phyloP scores from a whole-genome alignment of 2,329 filamentous ascomycete species.

The Stagonosporopsis rhizophila region DNA sequence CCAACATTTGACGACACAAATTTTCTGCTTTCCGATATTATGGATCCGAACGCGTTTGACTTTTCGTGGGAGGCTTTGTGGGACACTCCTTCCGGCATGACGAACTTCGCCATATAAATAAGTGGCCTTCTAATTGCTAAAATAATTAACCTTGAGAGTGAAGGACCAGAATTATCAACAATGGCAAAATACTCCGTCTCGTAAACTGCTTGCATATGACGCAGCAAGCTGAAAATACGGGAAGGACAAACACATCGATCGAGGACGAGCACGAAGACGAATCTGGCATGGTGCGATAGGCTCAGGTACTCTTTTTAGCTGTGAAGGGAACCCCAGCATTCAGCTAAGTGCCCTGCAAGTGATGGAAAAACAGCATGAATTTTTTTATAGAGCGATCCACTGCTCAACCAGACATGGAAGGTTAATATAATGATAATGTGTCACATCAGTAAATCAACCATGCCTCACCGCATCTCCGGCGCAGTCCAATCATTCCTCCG shows the following conservation, averaged over 20 bases:
- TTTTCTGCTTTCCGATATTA: conserved; percentile 40
- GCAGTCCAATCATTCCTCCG: not conserved
- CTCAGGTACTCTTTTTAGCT: not conserved
- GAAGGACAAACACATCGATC: not conserved
- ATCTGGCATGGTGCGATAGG: not conserved
- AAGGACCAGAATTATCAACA: not conserved
- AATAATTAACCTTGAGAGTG: not conserved
- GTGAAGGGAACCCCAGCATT: not conserved
- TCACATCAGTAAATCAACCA: not conserved
- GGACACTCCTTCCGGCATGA: conserved; percentile 46
- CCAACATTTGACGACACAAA: conserved; percentile 39
- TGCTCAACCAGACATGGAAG: not conserved
- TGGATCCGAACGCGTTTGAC: conserved; percentile 46
- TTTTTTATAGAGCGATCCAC: too few relatives aligned
- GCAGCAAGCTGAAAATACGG: not conserved
- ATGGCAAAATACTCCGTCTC: not conserved
- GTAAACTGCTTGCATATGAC: not conserved
- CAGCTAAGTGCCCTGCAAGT: not conserved
- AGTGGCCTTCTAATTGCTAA: not conserved
- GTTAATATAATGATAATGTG: not conserved
- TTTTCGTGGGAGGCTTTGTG: conserved; percentile 49
- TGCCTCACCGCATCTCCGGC: not conserved
- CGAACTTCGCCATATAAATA: conserved; percentile 36
- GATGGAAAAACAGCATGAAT: not conserved
- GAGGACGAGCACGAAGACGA: not conserved